Evolutionary conservation across 352 stramenopile species (phyloP), one percentile per base, ranked within the genome.

Genomic region (Paralagenidium karlingii): DNA sequence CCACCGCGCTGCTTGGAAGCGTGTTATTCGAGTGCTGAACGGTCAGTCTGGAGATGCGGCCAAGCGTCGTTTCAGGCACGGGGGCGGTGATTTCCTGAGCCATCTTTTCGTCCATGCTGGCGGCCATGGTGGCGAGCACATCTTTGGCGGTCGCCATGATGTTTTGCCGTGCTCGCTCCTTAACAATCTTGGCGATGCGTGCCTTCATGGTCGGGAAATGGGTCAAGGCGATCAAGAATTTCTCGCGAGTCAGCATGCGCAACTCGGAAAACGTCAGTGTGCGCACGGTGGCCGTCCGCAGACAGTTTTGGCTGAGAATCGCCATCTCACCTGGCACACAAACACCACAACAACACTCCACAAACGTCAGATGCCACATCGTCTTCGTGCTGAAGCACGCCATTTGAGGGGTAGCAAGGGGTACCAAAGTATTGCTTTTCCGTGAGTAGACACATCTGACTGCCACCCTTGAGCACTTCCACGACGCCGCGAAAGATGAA

Each of bases 371-470:
- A 40, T 45, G 24, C n/a, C 22, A 45, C 26, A 22, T 29, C 30
- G 18, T 12, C 19, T 20, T 8, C 11, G 29, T 24, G n/a, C n/a
- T n/a, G n/a, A n/a, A n/a, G n/a, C n/a, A n/a, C n/a, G n/a, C n/a
- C n/a, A n/a, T n/a, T n/a, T n/a, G n/a, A n/a, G n/a, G 4, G 32
- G 13, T 0, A 22, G 3, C 7, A 3, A 6, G 4, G n/a, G 43
- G n/a, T n/a, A n/a, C 73, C 73, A 53, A 87, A 87, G 55, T 87
- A 87, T 52, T 87, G 73, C 40, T 84, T 83, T 43, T 87, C 60
- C 18, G 67, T 68, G 2, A 87, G 57, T 15, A 87, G 47, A 2
- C 69, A 67, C 3, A 87, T 58, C 47, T 87, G 73, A 21, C 65
- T 36, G 12, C 56, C 66, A 9, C 56, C 61, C 38, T 76, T 64